A percentile compares a stretch with the other conserved stretches of the same genome.
Evolutionary conservation across 148 eudicot genomes (phyloP).

Genomic region (Rhododendron vialii): DNA sequence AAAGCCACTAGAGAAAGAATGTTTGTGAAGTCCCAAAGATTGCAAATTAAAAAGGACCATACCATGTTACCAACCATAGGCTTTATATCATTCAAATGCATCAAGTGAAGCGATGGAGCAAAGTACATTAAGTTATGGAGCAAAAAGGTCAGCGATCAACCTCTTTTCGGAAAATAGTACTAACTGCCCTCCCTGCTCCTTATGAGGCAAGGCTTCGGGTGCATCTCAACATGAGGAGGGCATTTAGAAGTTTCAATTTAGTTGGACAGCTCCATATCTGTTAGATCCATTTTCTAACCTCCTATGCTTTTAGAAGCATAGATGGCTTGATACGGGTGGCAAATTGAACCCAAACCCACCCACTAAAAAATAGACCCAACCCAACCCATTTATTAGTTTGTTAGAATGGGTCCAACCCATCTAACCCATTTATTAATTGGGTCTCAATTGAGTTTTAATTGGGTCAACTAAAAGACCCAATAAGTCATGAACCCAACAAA

Average conservation of each 20-base stretch:
- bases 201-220: background rate
- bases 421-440: too few relatives aligned
- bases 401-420: too few relatives aligned
- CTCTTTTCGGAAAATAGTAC: background rate
- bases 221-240: background rate
- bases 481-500: too few relatives aligned
- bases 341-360: too few relatives aligned
- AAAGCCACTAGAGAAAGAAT: too few relatives aligned
- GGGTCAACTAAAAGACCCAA: too few relatives aligned
- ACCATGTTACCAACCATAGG: too few relatives aligned
- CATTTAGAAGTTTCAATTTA: background rate
- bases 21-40: too few relatives aligned
- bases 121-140: background rate
- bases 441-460: too few relatives aligned
- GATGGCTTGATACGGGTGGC: background rate
- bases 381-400: too few relatives aligned
- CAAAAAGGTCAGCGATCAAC: background rate
- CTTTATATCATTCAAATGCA: background rate
- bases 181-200: background rate
- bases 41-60: too few relatives aligned
- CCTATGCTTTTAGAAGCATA: background rate
- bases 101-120: background rate
- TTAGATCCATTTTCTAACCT: background rate
- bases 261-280: background rate
- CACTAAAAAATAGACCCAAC: too few relatives aligned